These are phyloP conservation scores for Cercophora newfieldiana DNA, from an alignment of 495 filamentous ascomycete species.

Conservation along the genomic window DNA sequence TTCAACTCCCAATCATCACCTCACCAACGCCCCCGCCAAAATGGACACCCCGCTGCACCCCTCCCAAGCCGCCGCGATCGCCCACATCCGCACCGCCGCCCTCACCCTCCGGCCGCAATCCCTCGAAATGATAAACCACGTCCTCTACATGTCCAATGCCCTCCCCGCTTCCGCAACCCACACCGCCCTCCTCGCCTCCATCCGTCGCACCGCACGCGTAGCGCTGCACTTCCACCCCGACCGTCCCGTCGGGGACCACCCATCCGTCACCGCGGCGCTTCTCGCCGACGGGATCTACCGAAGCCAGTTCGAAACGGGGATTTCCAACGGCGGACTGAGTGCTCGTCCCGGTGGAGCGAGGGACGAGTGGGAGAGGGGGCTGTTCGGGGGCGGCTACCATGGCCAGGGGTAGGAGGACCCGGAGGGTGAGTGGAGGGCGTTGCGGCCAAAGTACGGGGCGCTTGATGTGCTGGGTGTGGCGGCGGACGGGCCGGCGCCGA, in stretches of 20 bases:
- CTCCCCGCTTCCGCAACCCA: neutral
- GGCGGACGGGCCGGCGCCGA: slow-evolving; percentile 14
- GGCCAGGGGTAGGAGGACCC: neutral
- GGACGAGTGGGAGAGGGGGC: slow-evolving; percentile 18
- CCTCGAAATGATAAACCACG: slow-evolving; percentile 6
- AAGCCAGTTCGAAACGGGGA: slow-evolving; percentile 18
- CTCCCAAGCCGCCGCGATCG: slow-evolving; percentile 2
- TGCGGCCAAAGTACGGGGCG: slow-evolving; percentile 18
- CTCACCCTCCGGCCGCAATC: neutral
- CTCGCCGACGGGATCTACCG: slow-evolving; percentile 13
- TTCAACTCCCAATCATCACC: neutral
- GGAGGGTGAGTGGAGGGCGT: neutral
- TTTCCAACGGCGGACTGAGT: slow-evolving; percentile 15
- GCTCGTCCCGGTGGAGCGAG: slow-evolving; percentile 11
- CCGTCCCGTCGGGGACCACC: slow-evolving; percentile 3
- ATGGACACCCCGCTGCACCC: neutral
- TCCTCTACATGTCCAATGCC: neutral
- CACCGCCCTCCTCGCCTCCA: slow-evolving; percentile 5
- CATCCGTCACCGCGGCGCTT: slow-evolving; percentile 4
- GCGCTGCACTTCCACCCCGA: slow-evolving; percentile 22
- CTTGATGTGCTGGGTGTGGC: slow-evolving; percentile 13
- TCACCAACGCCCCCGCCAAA: no score
- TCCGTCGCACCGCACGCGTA: slow-evolving; percentile 4
- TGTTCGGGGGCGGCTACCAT: slow-evolving; percentile 17
- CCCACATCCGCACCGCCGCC: neutral